Percentiles rank a stretch among this genome's conserved stretches.
Evolutionary conservation across 371 early-diverging fungal species (phyloP).

Genomic region (Syncephalastrum sp.): DNA sequence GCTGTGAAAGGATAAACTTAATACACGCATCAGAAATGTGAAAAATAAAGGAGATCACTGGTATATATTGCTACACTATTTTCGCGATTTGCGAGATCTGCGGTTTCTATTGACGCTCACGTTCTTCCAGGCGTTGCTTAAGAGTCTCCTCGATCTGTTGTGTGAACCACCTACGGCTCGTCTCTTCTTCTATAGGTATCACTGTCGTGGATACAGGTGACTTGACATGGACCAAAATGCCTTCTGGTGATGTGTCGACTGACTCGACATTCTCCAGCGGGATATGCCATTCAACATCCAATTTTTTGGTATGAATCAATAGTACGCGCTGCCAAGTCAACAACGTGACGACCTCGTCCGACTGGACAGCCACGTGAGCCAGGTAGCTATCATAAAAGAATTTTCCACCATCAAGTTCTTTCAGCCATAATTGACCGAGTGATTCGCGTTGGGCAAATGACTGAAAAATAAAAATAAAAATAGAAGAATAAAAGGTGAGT

Average conservation of each 20-base stretch:
- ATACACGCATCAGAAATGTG: no score
- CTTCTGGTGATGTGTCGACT: background rate
- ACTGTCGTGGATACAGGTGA: background rate
- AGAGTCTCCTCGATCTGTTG: constrained; percentile 7
- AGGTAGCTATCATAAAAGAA: constrained; percentile 82
- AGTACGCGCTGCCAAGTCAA: constrained; percentile 65
- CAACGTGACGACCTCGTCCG: constrained; percentile 64
- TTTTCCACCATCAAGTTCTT: constrained; percentile 75
- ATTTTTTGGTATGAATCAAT: constrained; percentile 53
- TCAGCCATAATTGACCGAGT: constrained; percentile 88
- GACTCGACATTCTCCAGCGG: constrained; percentile 6
- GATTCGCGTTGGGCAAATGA: constrained; percentile 84
- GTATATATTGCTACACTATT: no score
- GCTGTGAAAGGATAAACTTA: no score
- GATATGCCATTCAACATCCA: constrained; percentile 59
- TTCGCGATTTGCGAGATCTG: no score
- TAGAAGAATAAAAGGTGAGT: background rate
- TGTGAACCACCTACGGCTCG: constrained; percentile 13
- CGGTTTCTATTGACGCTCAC: constrained; percentile 7
- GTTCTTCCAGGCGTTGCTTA: constrained; percentile 13
- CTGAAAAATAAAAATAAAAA: constrained; percentile 18
- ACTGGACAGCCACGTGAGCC: constrained; percentile 62
- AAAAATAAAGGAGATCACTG: no score
- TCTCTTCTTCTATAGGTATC: constrained; percentile 5
- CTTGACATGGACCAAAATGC: constrained; percentile 1